Evolutionary conservation across 345 rosid genomes (phyloP).

Genomic region (Euphorbia peplus): DNA sequence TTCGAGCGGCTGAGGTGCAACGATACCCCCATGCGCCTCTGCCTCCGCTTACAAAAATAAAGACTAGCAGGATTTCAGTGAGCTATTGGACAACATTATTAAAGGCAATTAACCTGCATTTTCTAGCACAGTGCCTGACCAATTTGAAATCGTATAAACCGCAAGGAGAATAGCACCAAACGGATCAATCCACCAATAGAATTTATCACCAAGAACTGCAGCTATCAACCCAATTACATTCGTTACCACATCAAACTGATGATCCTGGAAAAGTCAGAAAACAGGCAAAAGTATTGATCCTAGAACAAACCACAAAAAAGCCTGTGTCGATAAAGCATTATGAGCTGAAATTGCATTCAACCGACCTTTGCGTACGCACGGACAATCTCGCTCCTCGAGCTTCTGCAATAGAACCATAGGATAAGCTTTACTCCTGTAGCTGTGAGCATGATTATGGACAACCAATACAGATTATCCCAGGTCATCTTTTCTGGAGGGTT

Average conservation of each 20-base stretch:
- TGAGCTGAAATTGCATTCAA: background rate
- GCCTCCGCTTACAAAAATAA: too few species aligned
- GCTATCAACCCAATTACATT: constrained; percentile 83
- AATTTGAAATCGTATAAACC: constrained; percentile 70
- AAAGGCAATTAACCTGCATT: constrained; percentile 55
- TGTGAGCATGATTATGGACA: constrained; percentile 68
- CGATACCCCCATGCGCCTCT: too few species aligned
- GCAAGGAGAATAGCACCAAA: constrained; percentile 80
- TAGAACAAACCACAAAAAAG: too few species aligned
- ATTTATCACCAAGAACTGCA: constrained; percentile 76
- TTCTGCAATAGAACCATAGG: constrained; percentile 85
- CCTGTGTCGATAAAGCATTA: background rate
- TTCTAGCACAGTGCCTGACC: constrained; percentile 90
- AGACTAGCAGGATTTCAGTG: too few species aligned
- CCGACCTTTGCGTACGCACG: constrained; percentile 89
- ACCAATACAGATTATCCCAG: constrained; percentile 52
- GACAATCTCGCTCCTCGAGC: constrained; percentile 67
- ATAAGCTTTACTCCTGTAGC: constrained; percentile 74
- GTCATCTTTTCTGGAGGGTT: constrained; percentile 48
- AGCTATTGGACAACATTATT: too few species aligned
- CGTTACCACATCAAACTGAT: constrained; percentile 84
- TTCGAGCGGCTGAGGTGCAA: too few species aligned
- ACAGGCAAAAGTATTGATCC: constrained; percentile 97
- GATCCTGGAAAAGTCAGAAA: too few species aligned
- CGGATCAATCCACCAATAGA: constrained; percentile 93